Conservation (phyloP, 345 rosid genomes). For the Murraya koenigii region DNA sequence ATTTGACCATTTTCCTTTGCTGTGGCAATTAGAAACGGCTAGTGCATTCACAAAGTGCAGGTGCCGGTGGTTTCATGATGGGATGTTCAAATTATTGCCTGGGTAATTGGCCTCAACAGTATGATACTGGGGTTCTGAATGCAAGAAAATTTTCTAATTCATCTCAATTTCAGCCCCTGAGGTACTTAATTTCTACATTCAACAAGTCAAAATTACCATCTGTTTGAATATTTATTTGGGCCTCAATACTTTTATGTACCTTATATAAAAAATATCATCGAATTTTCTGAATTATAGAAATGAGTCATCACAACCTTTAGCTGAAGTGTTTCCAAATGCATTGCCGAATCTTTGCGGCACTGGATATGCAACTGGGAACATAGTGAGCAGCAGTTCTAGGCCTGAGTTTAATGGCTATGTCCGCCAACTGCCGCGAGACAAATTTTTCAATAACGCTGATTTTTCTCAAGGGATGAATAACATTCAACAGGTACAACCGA, state of each 20-base stretch:
- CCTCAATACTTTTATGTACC: not conserved
- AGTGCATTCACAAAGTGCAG: not conserved
- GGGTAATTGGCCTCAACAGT: not conserved
- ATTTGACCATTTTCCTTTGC: not conserved
- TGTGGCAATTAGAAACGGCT: not conserved
- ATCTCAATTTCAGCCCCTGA: not conserved
- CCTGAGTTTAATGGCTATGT: not conserved
- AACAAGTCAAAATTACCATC: not conserved
- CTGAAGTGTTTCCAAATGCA: conserved; percentile 7
- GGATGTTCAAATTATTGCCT: not conserved
- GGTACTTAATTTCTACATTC: not conserved
- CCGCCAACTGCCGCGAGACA: not conserved
- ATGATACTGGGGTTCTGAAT: not conserved
- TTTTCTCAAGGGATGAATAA: not conserved
- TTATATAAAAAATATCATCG: not conserved
- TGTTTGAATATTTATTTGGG: not conserved
- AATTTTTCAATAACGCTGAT: not conserved
- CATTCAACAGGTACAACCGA: conserved; percentile 13
- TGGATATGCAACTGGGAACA: not conserved
- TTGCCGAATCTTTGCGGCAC: not conserved
- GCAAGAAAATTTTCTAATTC: not conserved
- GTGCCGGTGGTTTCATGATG: not conserved
- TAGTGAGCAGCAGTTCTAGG: not conserved
- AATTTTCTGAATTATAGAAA: conserved; percentile 1
- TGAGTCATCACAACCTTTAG: not conserved